Evolutionary conservation across 352 stramenopile species (phyloP), one percentile per base, ranked within the genome.

Genomic region (Aphanomyces cochlioides): DNA sequence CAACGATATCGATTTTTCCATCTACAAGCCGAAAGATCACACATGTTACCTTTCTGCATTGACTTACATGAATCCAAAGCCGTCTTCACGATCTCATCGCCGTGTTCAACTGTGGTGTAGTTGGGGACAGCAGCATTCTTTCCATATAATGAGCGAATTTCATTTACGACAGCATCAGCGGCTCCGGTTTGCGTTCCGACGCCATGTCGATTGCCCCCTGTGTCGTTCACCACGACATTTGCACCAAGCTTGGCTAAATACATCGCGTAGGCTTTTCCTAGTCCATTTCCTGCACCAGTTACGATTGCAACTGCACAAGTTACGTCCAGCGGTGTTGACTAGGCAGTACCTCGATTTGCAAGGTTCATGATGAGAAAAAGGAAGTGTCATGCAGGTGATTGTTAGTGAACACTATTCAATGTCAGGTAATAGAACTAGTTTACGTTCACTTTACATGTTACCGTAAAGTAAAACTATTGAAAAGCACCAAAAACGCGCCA

Each of bases 221-320:
- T 78, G 73, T 96, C 89, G 69, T 96, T 96, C 58, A 96, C 88
- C 4, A 96, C 73, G 48, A 95, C 85, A 2, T 79, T 81, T 21
- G 88, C 85, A 19, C 89, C 89, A 7, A 88, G 76, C 17, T 73
- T 74, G 19, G 73, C 81, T n/a, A 96, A 73, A 15, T 89, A 82
- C 60, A 93, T 74, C 34, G 89, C 89, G 68, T 96, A 94, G 19
- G 87, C 88, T 54, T 80, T 80, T 43, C 89, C 89, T 38, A 96
- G 74, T n/a, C 89, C 89, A 58, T 92, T 88, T 12, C 88, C 87
- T 12, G 89, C 88, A 7, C 89, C 89, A 5, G 89, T 96, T 40
- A 96, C 82, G 59, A 96, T 90, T 43, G 87, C 89, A 48, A 96
- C 87, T 89, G 59, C n/a, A 17, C 4, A 58, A 17, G 17, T 66